Evolutionary conservation across 2,329 filamentous ascomycete genomes (phyloP), one percentile per base, ranked within the genome.

Genomic region (Aschersonia sp.): DNA sequence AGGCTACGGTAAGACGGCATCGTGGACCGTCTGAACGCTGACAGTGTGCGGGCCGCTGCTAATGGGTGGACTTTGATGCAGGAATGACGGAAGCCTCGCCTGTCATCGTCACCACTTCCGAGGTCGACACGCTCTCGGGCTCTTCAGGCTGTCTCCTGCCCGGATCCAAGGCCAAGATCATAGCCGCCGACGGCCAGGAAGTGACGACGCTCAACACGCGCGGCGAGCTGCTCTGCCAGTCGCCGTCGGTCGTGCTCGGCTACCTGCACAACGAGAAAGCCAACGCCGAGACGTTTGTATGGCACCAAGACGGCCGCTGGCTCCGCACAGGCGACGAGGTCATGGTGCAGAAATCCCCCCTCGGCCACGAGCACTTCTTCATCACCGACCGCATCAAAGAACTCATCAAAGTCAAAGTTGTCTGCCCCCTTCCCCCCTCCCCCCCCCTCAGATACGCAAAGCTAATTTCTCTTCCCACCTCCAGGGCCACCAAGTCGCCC

Each of bases 261-360:
- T 96, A 96, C 56, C 68, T 94, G 47, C 84, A 94, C 66, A 94
- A 95, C 58, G 80, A 85, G 43, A 82, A 85, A 58, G 88, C 89
- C 3, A 94, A 82, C 28, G 72, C 75, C 46, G 87, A 94, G 60
- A 92, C 89, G 0, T 96, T 88, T 57, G 59, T 81, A 0, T 68
- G 66, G 51, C 72, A 81, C 46, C 71, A 80, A 1, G 81, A 89
- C 53, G 80, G 80, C 7, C 66, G 80, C 52, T 92, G 87, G 78
- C 79, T 94, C 73, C 77, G 77, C 41, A 95, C 89, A 0, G 89
- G 89, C 5, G 89, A 96, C 56, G 86, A 94, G 61, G 87, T 84
- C 0, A 69, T 91, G 3, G 68, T 94, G 9, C 73, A 75, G 2
- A 74, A 77, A 56, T 70, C 78, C 5, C 73, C 77, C 0, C 68